These are phyloP conservation scores for Trichoderma harzianum DNA, from an alignment of 2,329 filamentous ascomycete genomes.

Conservation along the genomic window DNA sequence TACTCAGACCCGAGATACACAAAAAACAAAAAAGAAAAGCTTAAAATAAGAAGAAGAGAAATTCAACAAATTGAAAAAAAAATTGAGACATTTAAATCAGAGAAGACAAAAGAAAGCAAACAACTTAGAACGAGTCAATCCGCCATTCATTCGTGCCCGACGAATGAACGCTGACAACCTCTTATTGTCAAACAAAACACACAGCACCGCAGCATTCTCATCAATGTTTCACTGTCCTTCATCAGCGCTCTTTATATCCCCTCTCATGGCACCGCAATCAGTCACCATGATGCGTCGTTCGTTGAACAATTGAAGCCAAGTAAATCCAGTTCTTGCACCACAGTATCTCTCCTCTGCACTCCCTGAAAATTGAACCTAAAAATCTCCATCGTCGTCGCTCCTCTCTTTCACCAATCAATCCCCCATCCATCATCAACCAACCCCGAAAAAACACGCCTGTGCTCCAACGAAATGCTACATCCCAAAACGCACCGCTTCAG, in stretches of 20 bases:
- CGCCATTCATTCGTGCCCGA: background rate
- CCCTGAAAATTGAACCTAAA: background rate
- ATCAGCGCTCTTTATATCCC: background rate
- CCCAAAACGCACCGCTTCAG: background rate
- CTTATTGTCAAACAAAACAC: background rate
- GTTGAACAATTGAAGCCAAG: background rate
- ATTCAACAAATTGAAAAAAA: too few relatives aligned
- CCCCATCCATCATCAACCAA: background rate
- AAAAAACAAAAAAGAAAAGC: background rate
- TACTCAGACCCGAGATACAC: background rate
- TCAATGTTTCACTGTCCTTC: conserved; percentile 2
- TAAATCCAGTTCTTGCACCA: background rate
- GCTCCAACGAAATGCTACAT: background rate
- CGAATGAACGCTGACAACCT: background rate
- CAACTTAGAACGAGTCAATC: background rate
- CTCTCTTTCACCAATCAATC: background rate
- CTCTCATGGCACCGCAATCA: background rate
- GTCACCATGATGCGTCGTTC: background rate
- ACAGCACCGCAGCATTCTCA: background rate
- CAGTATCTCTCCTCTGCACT: background rate
- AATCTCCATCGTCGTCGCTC: background rate
- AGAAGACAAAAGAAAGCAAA: background rate
- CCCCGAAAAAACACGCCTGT: background rate
- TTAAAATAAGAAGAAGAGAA: background rate
- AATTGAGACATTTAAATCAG: too few relatives aligned